phyloP scores from a whole-genome alignment of 1,284 basidiomycete species.

The Moesziomyces sp. region DNA sequence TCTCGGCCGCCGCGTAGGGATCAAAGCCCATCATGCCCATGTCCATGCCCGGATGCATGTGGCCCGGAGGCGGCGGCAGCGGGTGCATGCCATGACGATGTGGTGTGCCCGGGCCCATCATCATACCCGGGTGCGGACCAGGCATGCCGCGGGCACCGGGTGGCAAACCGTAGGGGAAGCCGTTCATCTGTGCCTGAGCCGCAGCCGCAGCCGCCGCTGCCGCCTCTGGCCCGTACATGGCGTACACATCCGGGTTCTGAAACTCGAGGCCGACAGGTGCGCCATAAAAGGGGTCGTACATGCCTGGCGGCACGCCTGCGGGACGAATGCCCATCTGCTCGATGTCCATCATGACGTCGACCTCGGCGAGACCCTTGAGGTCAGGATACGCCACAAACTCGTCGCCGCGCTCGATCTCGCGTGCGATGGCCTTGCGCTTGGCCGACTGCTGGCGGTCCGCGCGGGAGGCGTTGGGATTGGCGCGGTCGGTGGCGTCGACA shows the following conservation, averaged over 20 bases:
- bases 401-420: slow-evolving; percentile 38
- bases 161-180: slow-evolving; percentile 28
- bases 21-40: slow-evolving; percentile 46
- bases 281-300: slow-evolving; percentile 46
- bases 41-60: slow-evolving; percentile 34
- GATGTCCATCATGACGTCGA: slow-evolving; percentile 62
- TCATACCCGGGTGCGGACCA: slow-evolving; percentile 37
- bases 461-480: slow-evolving; percentile 7
- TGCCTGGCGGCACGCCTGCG: slow-evolving; percentile 27
- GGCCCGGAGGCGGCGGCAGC: slow-evolving; percentile 26
- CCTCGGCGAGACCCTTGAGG: slow-evolving; percentile 59
- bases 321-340: slow-evolving; percentile 65
- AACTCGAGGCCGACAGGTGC: slow-evolving; percentile 30
- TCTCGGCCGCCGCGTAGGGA: slow-evolving; percentile 43
- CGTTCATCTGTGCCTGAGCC: slow-evolving; percentile 43
- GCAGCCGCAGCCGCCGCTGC: slow-evolving; percentile 40
- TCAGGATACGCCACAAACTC: slow-evolving; percentile 63
- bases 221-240: slow-evolving; percentile 44
- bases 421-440: slow-evolving; percentile 37
- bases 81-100: slow-evolving; percentile 35
- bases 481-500: slow-evolving; percentile 11
- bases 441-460: slow-evolving; percentile 30
- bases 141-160: slow-evolving; percentile 23
- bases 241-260: slow-evolving; percentile 39
- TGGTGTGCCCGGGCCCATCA: slow-evolving; percentile 35